phyloP scores from a whole-genome alignment of 2,329 filamentous ascomycete species.

The Aplosporella prunicola region DNA sequence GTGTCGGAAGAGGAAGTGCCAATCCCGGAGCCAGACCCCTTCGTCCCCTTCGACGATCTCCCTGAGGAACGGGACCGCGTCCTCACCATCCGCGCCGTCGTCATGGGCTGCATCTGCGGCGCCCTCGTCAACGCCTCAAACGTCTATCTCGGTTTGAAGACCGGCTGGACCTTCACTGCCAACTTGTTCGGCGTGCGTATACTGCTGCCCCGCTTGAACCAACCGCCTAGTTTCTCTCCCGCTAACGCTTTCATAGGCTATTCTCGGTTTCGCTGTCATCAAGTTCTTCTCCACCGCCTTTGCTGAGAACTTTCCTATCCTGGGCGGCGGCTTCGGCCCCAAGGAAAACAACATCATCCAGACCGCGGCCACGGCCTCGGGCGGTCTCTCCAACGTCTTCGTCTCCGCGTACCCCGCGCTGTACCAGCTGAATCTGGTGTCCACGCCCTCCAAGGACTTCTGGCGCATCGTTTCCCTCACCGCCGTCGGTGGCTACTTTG shows the following conservation, averaged over 20 bases:
- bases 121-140: constrained; percentile 54
- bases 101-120: constrained; percentile 47
- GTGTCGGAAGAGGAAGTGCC: no score
- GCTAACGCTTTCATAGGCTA: no score
- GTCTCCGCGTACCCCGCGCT: constrained; percentile 52
- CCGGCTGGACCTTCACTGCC: constrained; percentile 36
- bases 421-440: constrained; percentile 46
- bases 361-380: constrained; percentile 50
- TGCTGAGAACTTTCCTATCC: constrained; percentile 39
- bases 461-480: constrained; percentile 51
- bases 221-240: not conserved
- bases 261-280: constrained; percentile 51
- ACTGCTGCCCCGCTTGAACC: not conserved
- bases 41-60: constrained; percentile 34
- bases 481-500: constrained; percentile 54
- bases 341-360: constrained; percentile 56
- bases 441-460: constrained; percentile 46
- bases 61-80: constrained; percentile 39
- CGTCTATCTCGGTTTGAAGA: constrained; percentile 45
- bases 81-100: constrained; percentile 46
- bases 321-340: constrained; percentile 49
- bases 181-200: constrained; percentile 18
- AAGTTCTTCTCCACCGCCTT: constrained; percentile 44
- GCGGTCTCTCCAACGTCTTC: constrained; percentile 49
- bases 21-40: constrained; percentile 33